Evolutionary conservation across 257 asterid species (phyloP), one percentile per base, ranked within the genome.

Genomic region (Solanum peruvianum): DNA sequence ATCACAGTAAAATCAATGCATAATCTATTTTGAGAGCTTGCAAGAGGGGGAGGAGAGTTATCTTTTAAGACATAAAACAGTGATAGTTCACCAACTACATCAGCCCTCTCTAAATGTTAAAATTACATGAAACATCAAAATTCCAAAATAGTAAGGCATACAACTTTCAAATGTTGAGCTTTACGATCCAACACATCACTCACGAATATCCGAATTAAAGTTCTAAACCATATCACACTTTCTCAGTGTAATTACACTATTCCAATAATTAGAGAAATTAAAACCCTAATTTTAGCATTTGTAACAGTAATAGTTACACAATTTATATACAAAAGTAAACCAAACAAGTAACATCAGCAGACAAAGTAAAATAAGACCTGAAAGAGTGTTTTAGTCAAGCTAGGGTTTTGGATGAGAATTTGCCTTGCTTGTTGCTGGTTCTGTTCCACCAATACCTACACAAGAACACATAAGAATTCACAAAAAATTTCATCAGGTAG

Each of bases 341-440:
- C 33, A 88, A 15, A 86, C 47, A 45, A 72, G 25, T 47, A 87
- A 72, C 64, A 21, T 12, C 41, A 41, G 15, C 78, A 11, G 78
- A 62, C 44, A 12, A 56, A 31, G 25, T 75, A 75, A 82, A 88
- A 86, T 84, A 60, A 83, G 31, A 95, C 99, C 99, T 97, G 99
- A 90, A 97, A 97, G 89, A 96, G 98, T 83, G 98, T 98, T 92
- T 89, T 93, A 39, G 99, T 94, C 95, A 96, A 81, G 84, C 89
- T 92, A 64, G 99, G 99, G 91, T 95, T 95, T 85, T 97, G 99
- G 89, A 94, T 92, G 67, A 97, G 98, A 91, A 97, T 96, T 89
- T 94, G 94, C 92, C 96, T 94, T 37, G 99, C 99, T 90, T 97
- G 99, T 29, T 95, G 94, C 92, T 91, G 94, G 92, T 97, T 96